Conservation (phyloP, 805 yeast genomes). For the Sungouiozyma ichnusensis region DNA sequence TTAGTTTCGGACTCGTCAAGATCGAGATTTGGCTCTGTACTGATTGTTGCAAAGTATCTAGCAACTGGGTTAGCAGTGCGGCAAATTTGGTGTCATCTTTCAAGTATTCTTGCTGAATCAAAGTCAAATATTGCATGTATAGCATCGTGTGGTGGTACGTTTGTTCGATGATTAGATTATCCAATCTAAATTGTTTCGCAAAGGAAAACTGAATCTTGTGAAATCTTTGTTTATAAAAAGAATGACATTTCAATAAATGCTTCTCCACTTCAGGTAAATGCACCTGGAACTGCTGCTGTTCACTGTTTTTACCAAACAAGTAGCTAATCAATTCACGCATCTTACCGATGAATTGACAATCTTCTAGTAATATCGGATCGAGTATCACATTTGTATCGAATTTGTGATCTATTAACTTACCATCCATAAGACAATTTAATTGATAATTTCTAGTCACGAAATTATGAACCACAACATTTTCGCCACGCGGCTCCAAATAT, state of each 20-base stretch:
- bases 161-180: neutral
- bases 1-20: neutral
- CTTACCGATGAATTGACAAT: neutral
- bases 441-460: neutral
- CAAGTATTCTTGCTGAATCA: neutral
- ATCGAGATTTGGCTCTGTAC: neutral
- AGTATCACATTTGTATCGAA: neutral
- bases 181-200: neutral
- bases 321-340: neutral
- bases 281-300: neutral
- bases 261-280: neutral
- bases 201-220: neutral
- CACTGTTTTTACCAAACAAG: neutral
- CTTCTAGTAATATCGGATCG: neutral
- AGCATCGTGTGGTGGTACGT: neutral
- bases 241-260: neutral
- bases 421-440: neutral
- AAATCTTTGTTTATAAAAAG: neutral
- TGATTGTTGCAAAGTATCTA: neutral
- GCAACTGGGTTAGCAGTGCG: neutral
- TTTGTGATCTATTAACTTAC: neutral
- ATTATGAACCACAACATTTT: neutral
- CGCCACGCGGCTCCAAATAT: neutral
- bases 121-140: neutral
- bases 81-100: neutral